These are phyloP conservation scores for Tolypocladium amazonense DNA, from an alignment of 2,329 filamentous ascomycete species.

Conservation along the genomic window DNA sequence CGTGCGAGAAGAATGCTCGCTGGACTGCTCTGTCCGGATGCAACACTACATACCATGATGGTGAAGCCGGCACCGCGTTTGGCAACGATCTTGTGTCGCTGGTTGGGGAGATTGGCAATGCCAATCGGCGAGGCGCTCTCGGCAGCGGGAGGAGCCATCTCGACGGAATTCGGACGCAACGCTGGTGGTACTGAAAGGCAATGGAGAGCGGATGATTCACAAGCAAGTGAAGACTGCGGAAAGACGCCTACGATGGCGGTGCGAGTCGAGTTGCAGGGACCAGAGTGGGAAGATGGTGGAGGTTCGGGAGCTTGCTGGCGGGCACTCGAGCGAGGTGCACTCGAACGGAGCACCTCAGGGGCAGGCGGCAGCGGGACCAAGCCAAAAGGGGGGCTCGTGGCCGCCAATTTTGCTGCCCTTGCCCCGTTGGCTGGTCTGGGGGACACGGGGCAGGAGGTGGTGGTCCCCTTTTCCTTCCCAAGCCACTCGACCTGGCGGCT, in stretches of 20 bases:
- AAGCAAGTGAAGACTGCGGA: conserved; percentile 2
- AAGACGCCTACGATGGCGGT: conserved; percentile 2
- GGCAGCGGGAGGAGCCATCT: conserved; percentile 47
- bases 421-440: conserved; percentile 8
- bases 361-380: conserved; percentile 8
- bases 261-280: conserved; percentile 1
- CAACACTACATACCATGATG: conserved; percentile 73
- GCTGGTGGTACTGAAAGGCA: conserved; percentile 2
- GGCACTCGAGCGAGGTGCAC: conserved; percentile 1
- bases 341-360: conserved; percentile 20
- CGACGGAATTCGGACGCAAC: conserved; percentile 13
- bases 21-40: no score
- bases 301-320: conserved; percentile 4
- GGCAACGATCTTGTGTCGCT: conserved; percentile 65
- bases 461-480: conserved; percentile 10
- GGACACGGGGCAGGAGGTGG: conserved; percentile 8
- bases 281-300: conserved; percentile 4
- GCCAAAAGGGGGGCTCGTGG: conserved; percentile 11
- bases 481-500: conserved; percentile 4
- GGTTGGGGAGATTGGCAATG: conserved; percentile 65
- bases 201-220: conserved; percentile 1
- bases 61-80: conserved; percentile 95
- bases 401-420: conserved; percentile 20
- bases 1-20: background rate
- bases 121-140: conserved; percentile 59